Evolutionary conservation across 1,139 yeast species (phyloP).

Genomic region (Starmera stellimalicola): DNA sequence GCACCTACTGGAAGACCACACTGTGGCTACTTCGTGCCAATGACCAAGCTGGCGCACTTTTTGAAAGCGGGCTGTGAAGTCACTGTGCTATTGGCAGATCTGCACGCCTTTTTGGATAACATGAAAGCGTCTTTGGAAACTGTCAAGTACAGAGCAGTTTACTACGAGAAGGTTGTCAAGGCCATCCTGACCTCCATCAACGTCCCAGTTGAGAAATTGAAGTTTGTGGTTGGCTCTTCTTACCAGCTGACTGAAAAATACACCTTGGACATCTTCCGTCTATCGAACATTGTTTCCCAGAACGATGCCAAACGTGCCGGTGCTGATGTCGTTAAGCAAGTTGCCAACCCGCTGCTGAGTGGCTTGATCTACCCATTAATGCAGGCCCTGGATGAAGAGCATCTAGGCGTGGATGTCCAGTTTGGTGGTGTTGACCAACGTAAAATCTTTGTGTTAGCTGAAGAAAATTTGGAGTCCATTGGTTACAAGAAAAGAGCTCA

Average conservation of each 20-base stretch:
- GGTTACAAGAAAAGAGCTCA: constrained; percentile 98
- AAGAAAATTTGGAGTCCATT: constrained; percentile 76
- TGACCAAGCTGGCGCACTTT: constrained; percentile 94
- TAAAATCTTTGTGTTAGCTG: constrained; percentile 94
- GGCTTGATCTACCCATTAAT: constrained; percentile 95
- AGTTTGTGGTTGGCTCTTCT: constrained; percentile 78
- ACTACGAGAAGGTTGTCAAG: constrained; percentile 77
- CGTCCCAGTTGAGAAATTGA: constrained; percentile 84
- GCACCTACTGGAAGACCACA: constrained; percentile 97
- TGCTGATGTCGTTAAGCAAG: constrained; percentile 98
- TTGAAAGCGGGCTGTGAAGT: constrained; percentile 95
- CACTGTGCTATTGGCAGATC: constrained; percentile 86
- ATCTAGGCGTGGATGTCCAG: constrained; percentile 83
- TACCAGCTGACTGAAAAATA: constrained; percentile 74
- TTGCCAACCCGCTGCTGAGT: constrained; percentile 82
- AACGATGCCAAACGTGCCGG: constrained; percentile 99
- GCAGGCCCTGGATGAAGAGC: constrained; percentile 97
- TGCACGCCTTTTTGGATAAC: constrained; percentile 95
- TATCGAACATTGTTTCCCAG: constrained; percentile 78
- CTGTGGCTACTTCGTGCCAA: constrained; percentile 96
- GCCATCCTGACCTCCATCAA: constrained; percentile 77
- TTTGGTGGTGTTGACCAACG: constrained; percentile 99
- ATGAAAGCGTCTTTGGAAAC: constrained; percentile 97
- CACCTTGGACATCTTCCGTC: constrained; percentile 80
- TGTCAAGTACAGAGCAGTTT: constrained; percentile 79